Evolutionary conservation across 179 eudicot species (phyloP).

Genomic region (Camellia oleifera): DNA sequence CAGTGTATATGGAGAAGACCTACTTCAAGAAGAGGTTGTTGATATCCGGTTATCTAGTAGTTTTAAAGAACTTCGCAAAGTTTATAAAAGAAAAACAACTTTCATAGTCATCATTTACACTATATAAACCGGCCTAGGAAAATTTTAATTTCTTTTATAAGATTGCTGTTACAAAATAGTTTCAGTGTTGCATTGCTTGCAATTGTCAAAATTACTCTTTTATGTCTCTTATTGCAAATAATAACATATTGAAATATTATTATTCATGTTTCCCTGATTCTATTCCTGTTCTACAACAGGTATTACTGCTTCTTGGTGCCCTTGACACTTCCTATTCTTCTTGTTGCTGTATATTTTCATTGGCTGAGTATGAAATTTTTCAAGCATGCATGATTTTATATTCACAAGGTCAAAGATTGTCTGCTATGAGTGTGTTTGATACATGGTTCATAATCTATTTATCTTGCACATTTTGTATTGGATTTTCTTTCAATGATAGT

Average conservation of each 20-base stretch:
- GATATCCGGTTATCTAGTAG: not conserved
- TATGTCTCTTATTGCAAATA: not conserved
- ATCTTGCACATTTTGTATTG: not conserved
- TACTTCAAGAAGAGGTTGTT: not conserved
- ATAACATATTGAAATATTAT: not conserved
- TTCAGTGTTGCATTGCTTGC: not conserved
- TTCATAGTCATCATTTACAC: not conserved
- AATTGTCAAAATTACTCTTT: not conserved
- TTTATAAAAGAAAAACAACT: not conserved
- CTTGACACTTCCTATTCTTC: conserved; percentile 62
- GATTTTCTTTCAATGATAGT: not conserved
- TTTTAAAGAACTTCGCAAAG: not conserved
- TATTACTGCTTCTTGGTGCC: conserved; percentile 89
- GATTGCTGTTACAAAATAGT: not conserved
- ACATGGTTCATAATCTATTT: not conserved
- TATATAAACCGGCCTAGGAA: not conserved
- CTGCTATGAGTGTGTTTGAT: not conserved
- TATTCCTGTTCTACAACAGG: conserved; percentile 32
- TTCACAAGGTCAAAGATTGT: not conserved
- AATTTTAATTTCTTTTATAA: not conserved
- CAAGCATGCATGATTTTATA: conserved; percentile 56
- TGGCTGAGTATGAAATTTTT: conserved; percentile 97
- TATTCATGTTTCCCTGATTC: conserved; percentile 5
- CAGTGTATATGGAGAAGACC: not conserved
- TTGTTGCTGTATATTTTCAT: conserved; percentile 77